Evolutionary conservation across 225 moss, liverwort and hornwort species (phyloP), one percentile per base, ranked within the genome.

Genomic region (Bryum argenteum): DNA sequence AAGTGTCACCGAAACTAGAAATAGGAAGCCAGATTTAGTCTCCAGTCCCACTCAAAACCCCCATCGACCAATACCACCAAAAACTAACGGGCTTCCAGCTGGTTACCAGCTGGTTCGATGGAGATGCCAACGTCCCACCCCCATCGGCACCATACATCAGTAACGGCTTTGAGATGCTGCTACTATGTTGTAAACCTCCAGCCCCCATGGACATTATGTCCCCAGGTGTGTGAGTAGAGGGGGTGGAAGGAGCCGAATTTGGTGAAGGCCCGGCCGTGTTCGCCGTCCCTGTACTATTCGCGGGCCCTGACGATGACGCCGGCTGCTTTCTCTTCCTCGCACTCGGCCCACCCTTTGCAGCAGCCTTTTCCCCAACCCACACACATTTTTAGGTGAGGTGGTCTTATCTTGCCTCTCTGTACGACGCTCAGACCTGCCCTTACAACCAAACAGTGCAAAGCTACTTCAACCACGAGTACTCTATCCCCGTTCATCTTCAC

Each of bases 71-170:
- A 60, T 59, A 73, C 74, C 70, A 82, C 67, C 77, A 67, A 81
- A n/a, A 74, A 74, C 81, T 82, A 84, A 82, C 69, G 76, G 78
- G 72, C 77, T 33, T 73, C 85, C 85, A 82, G 51, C 79, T 81
- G 77, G 89, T 80, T 81, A 99, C 98, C 98, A 99, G 80, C 82
- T 99, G 98, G 77, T 99, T 99, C 40, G 98, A 97, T 57, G 97
- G 98, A 74, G 98, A 99, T 63, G 98, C 94, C 73, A 94, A 92
- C 66, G 94, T 92, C 69, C 92, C 98, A 86, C 89, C 91, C 66
- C 92, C 94, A 79, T 99, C 98, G 68, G 94, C 91, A 65, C 94
- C 94, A 84, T 99, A 99, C 94, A 99, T 91, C 79, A 99, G 87
- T 81, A 98, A 81, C 58, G 97, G 94, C 81, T 99, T 99, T 78